These are phyloP conservation scores for Trichoderma afroharzianum DNA, from an alignment of 2,329 filamentous ascomycete species.

Conservation along the genomic window DNA sequence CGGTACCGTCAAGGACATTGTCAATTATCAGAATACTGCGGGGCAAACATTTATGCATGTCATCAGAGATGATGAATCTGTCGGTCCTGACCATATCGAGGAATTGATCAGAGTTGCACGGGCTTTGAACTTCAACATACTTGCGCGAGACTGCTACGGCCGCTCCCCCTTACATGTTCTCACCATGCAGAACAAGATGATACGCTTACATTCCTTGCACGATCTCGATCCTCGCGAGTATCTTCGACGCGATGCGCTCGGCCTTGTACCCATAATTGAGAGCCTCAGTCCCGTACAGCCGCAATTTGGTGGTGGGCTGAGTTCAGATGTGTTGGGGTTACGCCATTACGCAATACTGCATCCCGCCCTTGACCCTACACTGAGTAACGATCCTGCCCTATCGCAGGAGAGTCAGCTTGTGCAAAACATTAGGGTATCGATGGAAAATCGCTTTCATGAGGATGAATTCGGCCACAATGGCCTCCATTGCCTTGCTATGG, in stretches of 20 bases:
- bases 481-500: slow-evolving; percentile 56
- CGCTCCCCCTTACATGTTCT: slow-evolving; percentile 51
- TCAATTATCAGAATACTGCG: slow-evolving; percentile 38
- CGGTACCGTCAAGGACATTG: slow-evolving; percentile 20
- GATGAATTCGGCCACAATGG: slow-evolving; percentile 48
- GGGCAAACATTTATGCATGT: slow-evolving; percentile 50
- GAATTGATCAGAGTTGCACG: slow-evolving; percentile 16
- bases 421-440: slow-evolving; percentile 21
- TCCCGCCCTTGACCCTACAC: neutral
- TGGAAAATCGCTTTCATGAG: slow-evolving; percentile 23
- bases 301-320: neutral
- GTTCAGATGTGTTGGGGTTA: neutral
- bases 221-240: slow-evolving; percentile 31
- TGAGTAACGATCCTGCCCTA: slow-evolving; percentile 11
- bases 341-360: neutral
- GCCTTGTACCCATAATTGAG: slow-evolving; percentile 25
- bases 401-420: slow-evolving; percentile 25
- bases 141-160: slow-evolving; percentile 46
- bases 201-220: slow-evolving; percentile 33
- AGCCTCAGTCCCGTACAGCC: neutral
- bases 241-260: slow-evolving; percentile 49
- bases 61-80: slow-evolving; percentile 25
- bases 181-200: slow-evolving; percentile 16
- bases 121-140: slow-evolving; percentile 30
- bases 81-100: slow-evolving; percentile 24